These are phyloP conservation scores for Leptographium procerum DNA, from an alignment of 2,329 filamentous ascomycete species.

Conservation along the genomic window DNA sequence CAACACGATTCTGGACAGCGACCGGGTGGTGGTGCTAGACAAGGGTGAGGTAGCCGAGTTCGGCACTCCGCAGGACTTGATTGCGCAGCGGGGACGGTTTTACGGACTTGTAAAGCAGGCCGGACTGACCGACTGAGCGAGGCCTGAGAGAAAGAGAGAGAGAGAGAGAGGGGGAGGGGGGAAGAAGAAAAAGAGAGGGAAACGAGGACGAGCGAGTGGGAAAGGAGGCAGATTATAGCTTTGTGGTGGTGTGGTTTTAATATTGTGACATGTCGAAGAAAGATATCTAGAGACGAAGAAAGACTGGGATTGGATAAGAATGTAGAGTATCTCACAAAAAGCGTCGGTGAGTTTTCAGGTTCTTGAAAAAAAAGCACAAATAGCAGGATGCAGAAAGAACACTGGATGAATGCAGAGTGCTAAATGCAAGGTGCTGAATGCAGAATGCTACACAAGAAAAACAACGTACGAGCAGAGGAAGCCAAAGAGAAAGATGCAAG, in stretches of 20 bases:
- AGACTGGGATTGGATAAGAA: not conserved
- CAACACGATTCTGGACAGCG: constrained; percentile 85
- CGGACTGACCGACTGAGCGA: constrained; percentile 44
- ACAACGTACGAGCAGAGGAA: no score
- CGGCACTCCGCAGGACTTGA: constrained; percentile 69
- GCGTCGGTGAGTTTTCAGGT: not conserved
- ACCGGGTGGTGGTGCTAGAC: constrained; percentile 88
- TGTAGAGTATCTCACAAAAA: not conserved
- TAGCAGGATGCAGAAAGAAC: not conserved
- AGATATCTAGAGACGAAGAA: not conserved
- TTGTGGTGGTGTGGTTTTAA: not conserved
- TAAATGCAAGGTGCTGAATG: no score
- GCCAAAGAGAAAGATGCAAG: no score
- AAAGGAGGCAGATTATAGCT: not conserved
- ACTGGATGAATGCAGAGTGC: no score
- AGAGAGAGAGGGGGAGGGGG: not conserved
- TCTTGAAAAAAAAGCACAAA: not conserved
- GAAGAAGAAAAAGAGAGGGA: not conserved
- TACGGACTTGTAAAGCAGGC: constrained; percentile 87
- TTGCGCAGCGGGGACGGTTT: constrained; percentile 68
- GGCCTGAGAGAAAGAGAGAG: not conserved
- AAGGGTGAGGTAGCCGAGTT: constrained; percentile 87
- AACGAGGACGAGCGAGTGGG: no score
- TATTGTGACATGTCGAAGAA: not conserved
- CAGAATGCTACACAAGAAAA: not conserved